These are phyloP conservation scores for Calonectria pteridis DNA, from an alignment of 2,329 filamentous ascomycete species.

Conservation along the genomic window DNA sequence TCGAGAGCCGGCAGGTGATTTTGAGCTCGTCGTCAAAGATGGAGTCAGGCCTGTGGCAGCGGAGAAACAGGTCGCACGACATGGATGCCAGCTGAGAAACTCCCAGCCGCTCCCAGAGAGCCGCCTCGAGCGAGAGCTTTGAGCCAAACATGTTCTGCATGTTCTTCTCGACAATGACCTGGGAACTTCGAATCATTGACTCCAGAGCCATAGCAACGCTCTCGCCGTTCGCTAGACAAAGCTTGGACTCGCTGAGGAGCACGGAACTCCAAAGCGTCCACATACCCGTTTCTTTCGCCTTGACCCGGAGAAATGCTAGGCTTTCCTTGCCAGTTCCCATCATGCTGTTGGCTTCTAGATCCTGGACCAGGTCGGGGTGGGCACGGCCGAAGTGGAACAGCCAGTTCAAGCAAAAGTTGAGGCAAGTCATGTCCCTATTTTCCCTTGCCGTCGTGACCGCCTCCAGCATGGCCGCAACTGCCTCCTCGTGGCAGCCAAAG, in stretches of 20 bases:
- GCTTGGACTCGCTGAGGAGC: constrained; percentile 86
- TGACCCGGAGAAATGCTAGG: constrained; percentile 84
- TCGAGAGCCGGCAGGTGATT: constrained; percentile 77
- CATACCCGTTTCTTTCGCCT: constrained; percentile 88
- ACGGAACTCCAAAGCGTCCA: constrained; percentile 88
- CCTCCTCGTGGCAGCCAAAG: constrained; percentile 91
- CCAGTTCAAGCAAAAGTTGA: constrained; percentile 97
- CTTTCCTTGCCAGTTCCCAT: constrained; percentile 84
- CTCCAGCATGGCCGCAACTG: constrained; percentile 93
- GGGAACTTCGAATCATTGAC: constrained; percentile 83
- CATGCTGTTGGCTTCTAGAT: constrained; percentile 78
- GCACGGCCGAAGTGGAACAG: constrained; percentile 93
- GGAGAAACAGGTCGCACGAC: constrained; percentile 79
- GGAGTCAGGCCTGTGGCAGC: constrained; percentile 72
- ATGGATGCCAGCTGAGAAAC: constrained; percentile 66
- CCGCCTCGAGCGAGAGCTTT: constrained; percentile 78
- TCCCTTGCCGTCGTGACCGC: constrained; percentile 95
- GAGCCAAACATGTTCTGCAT: constrained; percentile 79
- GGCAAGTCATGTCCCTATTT: constrained; percentile 89
- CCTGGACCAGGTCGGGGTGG: constrained; percentile 80
- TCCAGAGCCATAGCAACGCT: constrained; percentile 76
- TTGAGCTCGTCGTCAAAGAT: constrained; percentile 83
- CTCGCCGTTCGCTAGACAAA: constrained; percentile 79
- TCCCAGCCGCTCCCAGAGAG: constrained; percentile 83
- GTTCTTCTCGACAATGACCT: constrained; percentile 83